Percentiles rank a stretch among this genome's conserved stretches.
phyloP scores from a whole-genome alignment of 306 rosid genomes.

The Carpinus viminea region DNA sequence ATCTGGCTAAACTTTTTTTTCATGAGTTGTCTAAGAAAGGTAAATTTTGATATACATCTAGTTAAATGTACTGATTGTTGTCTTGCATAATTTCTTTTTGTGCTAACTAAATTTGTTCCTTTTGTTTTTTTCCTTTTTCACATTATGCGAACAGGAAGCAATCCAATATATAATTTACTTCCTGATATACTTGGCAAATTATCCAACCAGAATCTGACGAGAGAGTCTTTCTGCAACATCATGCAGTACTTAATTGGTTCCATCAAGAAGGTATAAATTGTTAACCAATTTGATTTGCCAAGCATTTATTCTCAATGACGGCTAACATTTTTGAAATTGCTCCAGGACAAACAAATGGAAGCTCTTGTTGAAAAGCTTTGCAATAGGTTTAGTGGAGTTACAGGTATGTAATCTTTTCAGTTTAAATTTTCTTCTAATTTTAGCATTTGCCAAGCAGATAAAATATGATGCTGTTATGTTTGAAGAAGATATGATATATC shows the following conservation, averaged over 20 bases:
- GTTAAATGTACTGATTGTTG: neutral
- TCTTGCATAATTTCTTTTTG: constrained; percentile 21
- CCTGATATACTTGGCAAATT: constrained; percentile 94
- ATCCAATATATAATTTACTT: constrained; percentile 92
- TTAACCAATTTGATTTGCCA: constrained; percentile 13
- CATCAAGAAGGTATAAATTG: constrained; percentile 73
- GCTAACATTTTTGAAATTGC: constrained; percentile 26
- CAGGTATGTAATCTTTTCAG: constrained; percentile 48
- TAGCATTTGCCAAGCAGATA: neutral
- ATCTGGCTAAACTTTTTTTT: constrained; percentile 83
- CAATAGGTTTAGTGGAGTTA: constrained; percentile 83
- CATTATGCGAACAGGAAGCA: constrained; percentile 62
- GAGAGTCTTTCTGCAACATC: constrained; percentile 82
- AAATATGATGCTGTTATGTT: neutral
- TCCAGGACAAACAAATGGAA: constrained; percentile 94
- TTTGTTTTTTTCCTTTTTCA: neutral
- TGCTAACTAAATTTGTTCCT: neutral
- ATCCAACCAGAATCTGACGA: constrained; percentile 68
- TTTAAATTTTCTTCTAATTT: constrained; percentile 6
- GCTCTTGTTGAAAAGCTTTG: constrained; percentile 96
- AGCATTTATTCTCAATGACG: constrained; percentile 17
- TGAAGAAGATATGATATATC: neutral
- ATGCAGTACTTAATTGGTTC: constrained; percentile 96
- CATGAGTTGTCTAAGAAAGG: constrained; percentile 95
- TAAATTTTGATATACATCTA: constrained; percentile 2